Evolutionary conservation across 78 protist species (phyloP).

Genomic region (slime mould (Dictyostelium discoideum)): DNA sequence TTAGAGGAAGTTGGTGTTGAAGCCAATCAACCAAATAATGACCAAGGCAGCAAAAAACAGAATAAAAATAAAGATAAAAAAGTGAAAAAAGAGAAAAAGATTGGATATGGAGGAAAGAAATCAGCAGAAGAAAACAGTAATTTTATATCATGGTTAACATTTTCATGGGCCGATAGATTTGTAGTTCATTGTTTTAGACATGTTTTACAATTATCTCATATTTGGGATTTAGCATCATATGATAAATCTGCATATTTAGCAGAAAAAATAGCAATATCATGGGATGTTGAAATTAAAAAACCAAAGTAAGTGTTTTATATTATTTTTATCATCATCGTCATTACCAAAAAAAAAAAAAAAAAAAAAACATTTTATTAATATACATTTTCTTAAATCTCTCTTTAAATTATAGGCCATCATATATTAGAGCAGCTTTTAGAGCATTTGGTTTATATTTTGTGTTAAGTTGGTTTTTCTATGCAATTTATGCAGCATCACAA

Average conservation of each 20-base stretch:
- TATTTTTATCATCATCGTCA: neutral
- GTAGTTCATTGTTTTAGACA: constrained; percentile 53
- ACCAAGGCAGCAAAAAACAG: neutral
- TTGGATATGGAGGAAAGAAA: constrained; percentile 39
- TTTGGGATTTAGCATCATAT: constrained; percentile 60
- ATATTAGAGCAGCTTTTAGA: constrained; percentile 49
- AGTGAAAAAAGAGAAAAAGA: neutral
- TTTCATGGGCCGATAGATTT: constrained; percentile 53
- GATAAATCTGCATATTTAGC: constrained; percentile 35
- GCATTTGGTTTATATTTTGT: constrained; percentile 67
- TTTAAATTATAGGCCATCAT: constrained; percentile 40
- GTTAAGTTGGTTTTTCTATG: constrained; percentile 64
- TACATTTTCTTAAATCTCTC: neutral
- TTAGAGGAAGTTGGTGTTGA: neutral
- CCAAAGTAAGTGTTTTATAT: constrained; percentile 73
- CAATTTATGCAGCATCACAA: constrained; percentile 69
- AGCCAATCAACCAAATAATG: neutral
- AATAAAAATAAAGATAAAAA: neutral
- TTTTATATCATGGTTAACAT: neutral
- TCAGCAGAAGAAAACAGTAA: constrained; percentile 18
- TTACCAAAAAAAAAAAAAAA: neutral
- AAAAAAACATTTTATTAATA: neutral
- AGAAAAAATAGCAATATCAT: constrained; percentile 11
- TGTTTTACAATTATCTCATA: constrained; percentile 47
- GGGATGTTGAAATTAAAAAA: constrained; percentile 19